phyloP scores from a whole-genome alignment of 1,284 basidiomycete species.

The Phaffia rhodozyma region DNA sequence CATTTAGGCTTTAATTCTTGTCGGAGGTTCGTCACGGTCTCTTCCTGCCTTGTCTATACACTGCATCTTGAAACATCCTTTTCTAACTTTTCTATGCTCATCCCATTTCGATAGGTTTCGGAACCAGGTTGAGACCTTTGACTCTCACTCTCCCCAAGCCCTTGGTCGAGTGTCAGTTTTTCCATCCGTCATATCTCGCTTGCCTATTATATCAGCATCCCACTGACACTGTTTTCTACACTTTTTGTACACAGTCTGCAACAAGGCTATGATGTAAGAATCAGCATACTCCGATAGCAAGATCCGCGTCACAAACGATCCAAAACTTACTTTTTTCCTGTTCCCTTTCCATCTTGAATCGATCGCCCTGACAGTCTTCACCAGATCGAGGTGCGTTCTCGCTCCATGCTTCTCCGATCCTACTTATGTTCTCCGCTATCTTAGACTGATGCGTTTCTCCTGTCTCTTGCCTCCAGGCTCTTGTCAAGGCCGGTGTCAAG shows the following conservation, averaged over 20 bases:
- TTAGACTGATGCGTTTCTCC: too few species aligned
- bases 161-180: conserved; percentile 39
- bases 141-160: conserved; percentile 43
- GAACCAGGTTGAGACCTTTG: conserved; percentile 41
- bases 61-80: not conserved
- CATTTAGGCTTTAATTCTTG: conserved; percentile 37
- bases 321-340: not conserved
- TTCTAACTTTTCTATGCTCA: not conserved
- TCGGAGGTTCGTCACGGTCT: conserved; percentile 28
- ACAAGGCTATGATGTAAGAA: conserved; percentile 19
- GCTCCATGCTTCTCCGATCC: not conserved
- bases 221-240: not conserved
- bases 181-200: not conserved
- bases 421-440: not conserved
- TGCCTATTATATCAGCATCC: not conserved
- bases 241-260: conserved; percentile 8
- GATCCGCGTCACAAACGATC: too few species aligned
- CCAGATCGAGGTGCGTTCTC: conserved; percentile 36
- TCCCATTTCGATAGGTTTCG: conserved; percentile 34
- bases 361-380: conserved; percentile 34
- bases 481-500: conserved; percentile 44
- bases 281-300: too few species aligned
- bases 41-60: not conserved
- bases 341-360: not conserved
- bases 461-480: conserved; percentile 23